These are phyloP conservation scores for Artemisia argyi DNA, from an alignment of 129 eudicot genomes.

Conservation along the genomic window DNA sequence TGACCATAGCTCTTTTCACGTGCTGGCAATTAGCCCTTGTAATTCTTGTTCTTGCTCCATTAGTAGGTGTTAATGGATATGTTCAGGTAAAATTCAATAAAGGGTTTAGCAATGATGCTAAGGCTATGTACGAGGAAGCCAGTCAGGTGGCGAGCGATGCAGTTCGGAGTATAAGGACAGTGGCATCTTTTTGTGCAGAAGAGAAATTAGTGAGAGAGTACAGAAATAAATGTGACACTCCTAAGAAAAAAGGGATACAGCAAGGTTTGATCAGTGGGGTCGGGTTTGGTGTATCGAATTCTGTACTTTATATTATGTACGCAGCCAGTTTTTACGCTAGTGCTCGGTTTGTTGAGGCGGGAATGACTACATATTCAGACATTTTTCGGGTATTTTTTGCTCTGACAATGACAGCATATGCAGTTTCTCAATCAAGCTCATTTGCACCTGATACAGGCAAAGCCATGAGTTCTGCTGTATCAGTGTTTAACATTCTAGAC, in stretches of 20 bases:
- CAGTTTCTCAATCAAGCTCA: conserved; percentile 75
- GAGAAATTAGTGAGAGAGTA: conserved; percentile 67
- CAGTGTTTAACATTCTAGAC: conserved; percentile 66
- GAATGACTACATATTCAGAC: conserved; percentile 53
- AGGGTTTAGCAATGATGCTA: conserved; percentile 92
- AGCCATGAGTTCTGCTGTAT: conserved; percentile 66
- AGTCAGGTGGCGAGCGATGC: conserved; percentile 92
- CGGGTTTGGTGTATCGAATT: conserved; percentile 67
- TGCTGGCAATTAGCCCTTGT: conserved; percentile 81
- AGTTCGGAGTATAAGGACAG: conserved; percentile 83
- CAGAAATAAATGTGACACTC: conserved; percentile 65
- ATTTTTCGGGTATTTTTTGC: conserved; percentile 89
- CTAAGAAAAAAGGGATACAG: conserved; percentile 57
- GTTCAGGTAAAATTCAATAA: conserved; percentile 68
- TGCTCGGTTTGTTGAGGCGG: conserved; percentile 65
- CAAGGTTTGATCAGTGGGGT: conserved; percentile 74
- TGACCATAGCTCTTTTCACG: conserved; percentile 70
- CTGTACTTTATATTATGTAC: conserved; percentile 58
- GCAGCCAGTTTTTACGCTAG: conserved; percentile 75
- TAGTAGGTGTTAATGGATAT: conserved; percentile 58
- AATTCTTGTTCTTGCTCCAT: conserved; percentile 64
- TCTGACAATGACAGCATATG: conserved; percentile 69
- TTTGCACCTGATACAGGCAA: conserved; percentile 72
- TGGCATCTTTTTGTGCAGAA: conserved; percentile 88
- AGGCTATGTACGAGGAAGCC: conserved; percentile 83